phyloP scores from a whole-genome alignment of 441 rosid species.

The Eruca vesicaria region DNA sequence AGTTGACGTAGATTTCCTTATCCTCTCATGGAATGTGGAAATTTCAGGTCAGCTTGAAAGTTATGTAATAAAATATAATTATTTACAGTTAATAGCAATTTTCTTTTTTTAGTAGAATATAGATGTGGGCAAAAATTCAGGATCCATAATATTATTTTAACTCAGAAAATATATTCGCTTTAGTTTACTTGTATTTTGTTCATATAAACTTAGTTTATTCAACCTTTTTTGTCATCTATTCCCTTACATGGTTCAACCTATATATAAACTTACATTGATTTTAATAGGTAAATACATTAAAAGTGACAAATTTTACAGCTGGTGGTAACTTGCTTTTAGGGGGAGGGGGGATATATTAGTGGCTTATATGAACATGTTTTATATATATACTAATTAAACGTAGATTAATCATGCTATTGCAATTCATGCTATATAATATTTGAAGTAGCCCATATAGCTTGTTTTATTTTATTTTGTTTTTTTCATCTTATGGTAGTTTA shows the following conservation, averaged over 20 bases:
- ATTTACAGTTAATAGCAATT: not conserved
- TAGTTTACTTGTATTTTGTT: not conserved
- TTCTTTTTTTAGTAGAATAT: not conserved
- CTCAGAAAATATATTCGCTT: not conserved
- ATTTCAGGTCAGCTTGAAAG: not conserved
- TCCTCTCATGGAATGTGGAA: not conserved
- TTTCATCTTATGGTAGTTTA: not conserved
- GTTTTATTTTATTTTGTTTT: too few species aligned
- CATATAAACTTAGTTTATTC: not conserved
- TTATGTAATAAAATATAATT: conserved; percentile 11
- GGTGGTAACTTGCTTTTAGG: not conserved
- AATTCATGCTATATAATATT: not conserved
- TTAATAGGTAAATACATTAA: not conserved
- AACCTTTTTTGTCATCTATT: too few species aligned
- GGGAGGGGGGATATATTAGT: too few species aligned
- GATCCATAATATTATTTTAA: not conserved
- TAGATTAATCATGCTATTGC: not conserved
- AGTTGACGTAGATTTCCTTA: conserved; percentile 10
- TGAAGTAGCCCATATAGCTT: not conserved
- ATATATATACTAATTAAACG: not conserved
- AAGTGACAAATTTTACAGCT: not conserved
- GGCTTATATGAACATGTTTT: not conserved
- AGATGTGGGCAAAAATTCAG: not conserved
- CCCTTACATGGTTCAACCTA: too few species aligned
- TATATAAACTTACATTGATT: not conserved